Base-by-base conservation (phyloP, 768 basidiomycete species). In the Pisolithus marmoratus region DNA sequence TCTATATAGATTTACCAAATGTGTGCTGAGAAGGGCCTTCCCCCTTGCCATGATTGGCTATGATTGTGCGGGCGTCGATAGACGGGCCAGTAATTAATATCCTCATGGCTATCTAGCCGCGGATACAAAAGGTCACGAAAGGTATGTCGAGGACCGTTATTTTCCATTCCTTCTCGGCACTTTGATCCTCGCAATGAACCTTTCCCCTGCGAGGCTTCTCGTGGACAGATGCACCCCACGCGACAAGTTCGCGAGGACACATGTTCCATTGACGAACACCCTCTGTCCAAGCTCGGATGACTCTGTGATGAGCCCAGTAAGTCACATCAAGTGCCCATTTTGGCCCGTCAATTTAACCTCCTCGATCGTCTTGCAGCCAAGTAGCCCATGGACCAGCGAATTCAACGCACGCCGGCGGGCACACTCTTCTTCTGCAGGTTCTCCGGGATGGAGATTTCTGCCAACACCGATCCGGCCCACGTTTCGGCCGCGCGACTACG, bases 211-310 rank as follows among this genome's bases (percentile, higher is more conserved):
- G 17, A 60, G 66, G 52, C 63, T 65, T 34, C 56, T 68, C 37
- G 62, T 68, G 40, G 66, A 68, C 51, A 66, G 66, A 54, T 68
- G 66, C 38, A 70, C 66, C 1, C 66, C 66, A 8, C 68, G 66
- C 15, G 66, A 68, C 47, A 66, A 59, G 59, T 68, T 66, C 54
- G 66, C 66, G 23, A 52, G 60, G 52, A 68, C 68, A 2, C 64
- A 68, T 19, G 27, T 68, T 4, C 58, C 64, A 52, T 54, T 68
- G 49, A 60, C 57, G 54, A 60, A 36, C 6, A 59, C 66, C 11
- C 55, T 66, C 37, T 58, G 55, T 31, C 55, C 62, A 17, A 68
- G 66, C 26, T 60, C 57, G 2, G 66, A 68, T 29, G 66, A 68
- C 31, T 63, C 66, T 19, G 23, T 58, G 24, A 34, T 68, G 49